Base-by-base conservation (phyloP, 768 basidiomycete species). In the Amanita exitialis region DNA sequence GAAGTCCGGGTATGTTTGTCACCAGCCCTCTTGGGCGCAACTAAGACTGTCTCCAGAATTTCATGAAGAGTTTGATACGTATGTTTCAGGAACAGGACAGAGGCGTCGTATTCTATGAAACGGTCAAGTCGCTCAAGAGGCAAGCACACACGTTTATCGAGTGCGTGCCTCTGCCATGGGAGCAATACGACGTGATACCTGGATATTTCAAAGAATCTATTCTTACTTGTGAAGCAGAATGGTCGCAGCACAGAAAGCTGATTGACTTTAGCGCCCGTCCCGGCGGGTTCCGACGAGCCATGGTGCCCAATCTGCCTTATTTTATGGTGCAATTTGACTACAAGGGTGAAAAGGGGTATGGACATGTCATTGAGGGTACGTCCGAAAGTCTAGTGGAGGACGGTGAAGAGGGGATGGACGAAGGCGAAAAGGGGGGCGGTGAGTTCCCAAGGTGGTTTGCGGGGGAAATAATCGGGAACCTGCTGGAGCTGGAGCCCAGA, bases 311-410 rank as follows among this genome's bases (percentile, higher is more conserved):
- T 60, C 69, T 99, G 27, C 96, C 96, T 1, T 99, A 99, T 67
- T 99, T 99, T 61, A 95, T 94, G 90, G 89, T 98, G 6, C 93
- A 95, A 59, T 99, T 95, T 65, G 96, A 99, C 67, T 76, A 98
- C 66, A 97, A 94, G 60, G 93, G 96, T 21, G 93, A 97, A 66
- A 92, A 90, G 61, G 96, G 96, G 2, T 99, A 92, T 62, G 96
- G 96, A 0, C 96, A 99, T 66, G 90, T 99, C 55, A 96, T 99
- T 54, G 96, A 99, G 64, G 96, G 96, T 1, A 78, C 80, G 0
- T 80, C 76, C 21, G 83, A 88, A 34, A 77, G 76, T 2, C 70
- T 75, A 0, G 78, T 75, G 15, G 85, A 80, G 27, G 79, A 83
- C 13, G 49, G 41, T 1, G 81, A 83, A 54, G 64, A 65, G 6